A percentile compares a stretch with the other conserved stretches of the same genome.
Evolutionary conservation across 345 rosid species (phyloP).

Genomic region (Gossypium herbaceum): DNA sequence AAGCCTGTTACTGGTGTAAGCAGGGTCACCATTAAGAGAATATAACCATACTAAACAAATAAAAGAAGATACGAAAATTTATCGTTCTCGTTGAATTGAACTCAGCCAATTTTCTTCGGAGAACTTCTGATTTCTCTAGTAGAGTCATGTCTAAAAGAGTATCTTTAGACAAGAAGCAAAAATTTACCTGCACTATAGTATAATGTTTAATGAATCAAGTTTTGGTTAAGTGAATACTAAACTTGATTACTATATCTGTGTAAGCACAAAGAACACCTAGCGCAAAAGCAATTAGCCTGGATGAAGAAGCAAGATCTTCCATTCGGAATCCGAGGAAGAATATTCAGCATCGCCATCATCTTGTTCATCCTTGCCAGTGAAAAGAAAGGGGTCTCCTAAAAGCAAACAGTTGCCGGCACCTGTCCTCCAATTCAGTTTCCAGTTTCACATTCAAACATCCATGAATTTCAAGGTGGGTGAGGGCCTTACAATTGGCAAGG

Average conservation of each 20-base stretch:
- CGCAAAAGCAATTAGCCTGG: not conserved
- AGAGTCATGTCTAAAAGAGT: not conserved
- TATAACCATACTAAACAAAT: too few species aligned
- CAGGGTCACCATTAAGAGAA: constrained; percentile 78
- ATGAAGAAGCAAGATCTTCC: not conserved
- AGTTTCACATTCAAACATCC: constrained; percentile 12
- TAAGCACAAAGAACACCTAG: not conserved
- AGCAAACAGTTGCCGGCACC: not conserved
- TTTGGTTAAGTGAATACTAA: not conserved
- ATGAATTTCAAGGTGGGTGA: constrained; percentile 14
- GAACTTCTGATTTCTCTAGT: too few species aligned
- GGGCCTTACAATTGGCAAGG: constrained; percentile 14
- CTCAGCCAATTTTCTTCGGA: too few species aligned
- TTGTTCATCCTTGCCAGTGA: not conserved
- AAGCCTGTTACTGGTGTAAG: constrained; percentile 75
- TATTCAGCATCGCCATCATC: not conserved
- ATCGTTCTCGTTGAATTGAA: too few species aligned
- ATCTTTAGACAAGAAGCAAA: not conserved
- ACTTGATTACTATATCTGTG: too few species aligned
- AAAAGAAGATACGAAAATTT: too few species aligned
- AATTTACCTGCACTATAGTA: not conserved
- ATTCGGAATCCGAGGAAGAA: constrained; percentile 6
- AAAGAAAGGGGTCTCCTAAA: not conserved
- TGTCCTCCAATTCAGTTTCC: too few species aligned
- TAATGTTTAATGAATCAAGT: not conserved